Evolutionary conservation across 83 land plant genomes (phyloP).

Genomic region (Larix sibirica): DNA sequence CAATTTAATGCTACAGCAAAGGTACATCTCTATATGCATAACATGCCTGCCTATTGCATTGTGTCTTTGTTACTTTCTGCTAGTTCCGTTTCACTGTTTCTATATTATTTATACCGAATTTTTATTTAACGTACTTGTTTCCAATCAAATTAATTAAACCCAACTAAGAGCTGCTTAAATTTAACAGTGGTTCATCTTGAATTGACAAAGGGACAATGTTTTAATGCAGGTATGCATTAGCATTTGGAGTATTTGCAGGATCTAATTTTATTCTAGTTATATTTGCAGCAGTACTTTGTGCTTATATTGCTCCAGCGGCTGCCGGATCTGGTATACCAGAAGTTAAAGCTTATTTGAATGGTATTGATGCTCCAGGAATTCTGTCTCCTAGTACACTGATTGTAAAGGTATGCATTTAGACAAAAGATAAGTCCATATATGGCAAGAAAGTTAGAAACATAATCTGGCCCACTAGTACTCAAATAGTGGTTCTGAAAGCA

Average conservation of each 20-base stretch:
- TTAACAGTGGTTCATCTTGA: neutral
- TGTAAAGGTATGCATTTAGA: slow-evolving; percentile 61
- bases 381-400: slow-evolving; percentile 57
- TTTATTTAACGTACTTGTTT: too few species aligned
- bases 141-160: too few species aligned
- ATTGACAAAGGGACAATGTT: neutral
- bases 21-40: slow-evolving; percentile 24
- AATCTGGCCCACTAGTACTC: neutral
- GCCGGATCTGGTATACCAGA: slow-evolving; percentile 96
- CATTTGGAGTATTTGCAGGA: slow-evolving; percentile 58
- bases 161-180: neutral
- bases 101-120: too few species aligned
- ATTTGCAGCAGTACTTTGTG: slow-evolving; percentile 55
- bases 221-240: slow-evolving; percentile 55
- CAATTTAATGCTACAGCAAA: slow-evolving; percentile 41
- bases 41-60: neutral
- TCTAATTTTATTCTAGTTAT: slow-evolving; percentile 60
- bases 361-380: slow-evolving; percentile 80
- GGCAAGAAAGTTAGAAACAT: neutral
- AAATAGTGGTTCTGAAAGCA: neutral
- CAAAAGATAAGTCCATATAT: neutral
- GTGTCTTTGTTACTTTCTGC: neutral
- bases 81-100: neutral
- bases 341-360: slow-evolving; percentile 93
- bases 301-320: slow-evolving; percentile 72